A percentile compares a stretch with the other conserved stretches of the same genome.
Evolutionary conservation across 2,329 filamentous ascomycete species (phyloP).

Genomic region (Penicillium italicum): DNA sequence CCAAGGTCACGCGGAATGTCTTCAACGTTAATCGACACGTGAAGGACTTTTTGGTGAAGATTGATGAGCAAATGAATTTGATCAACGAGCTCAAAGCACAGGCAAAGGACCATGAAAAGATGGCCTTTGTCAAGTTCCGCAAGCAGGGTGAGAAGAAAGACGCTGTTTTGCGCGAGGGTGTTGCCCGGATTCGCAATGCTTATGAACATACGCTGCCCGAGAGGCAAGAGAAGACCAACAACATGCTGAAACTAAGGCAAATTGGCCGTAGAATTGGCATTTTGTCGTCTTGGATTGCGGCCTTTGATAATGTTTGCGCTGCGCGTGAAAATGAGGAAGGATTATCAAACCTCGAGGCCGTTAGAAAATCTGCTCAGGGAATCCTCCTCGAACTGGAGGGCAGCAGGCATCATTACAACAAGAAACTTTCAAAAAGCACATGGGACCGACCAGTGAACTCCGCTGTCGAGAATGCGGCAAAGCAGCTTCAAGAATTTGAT

Average conservation of each 20-base stretch:
- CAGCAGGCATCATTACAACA: conserved; percentile 85
- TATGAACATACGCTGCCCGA: conserved; percentile 78
- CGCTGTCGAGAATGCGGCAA: conserved; percentile 78
- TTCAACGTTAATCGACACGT: conserved; percentile 99
- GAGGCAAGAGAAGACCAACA: conserved; percentile 70
- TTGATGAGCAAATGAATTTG: conserved; percentile 94
- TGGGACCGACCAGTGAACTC: conserved; percentile 89
- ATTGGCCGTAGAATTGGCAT: conserved; percentile 81
- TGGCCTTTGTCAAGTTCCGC: conserved; percentile 81
- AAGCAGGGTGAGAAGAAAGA: conserved; percentile 88
- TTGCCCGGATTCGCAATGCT: conserved; percentile 73
- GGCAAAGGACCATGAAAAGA: conserved; percentile 80
- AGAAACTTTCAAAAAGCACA: conserved; percentile 71
- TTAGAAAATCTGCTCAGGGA: conserved; percentile 84
- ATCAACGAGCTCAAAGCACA: conserved; percentile 95
- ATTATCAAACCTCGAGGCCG: conserved; percentile 64
- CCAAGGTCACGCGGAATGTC: conserved; percentile 97
- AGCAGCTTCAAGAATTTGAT: conserved; percentile 71
- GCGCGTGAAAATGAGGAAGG: conserved; percentile 63
- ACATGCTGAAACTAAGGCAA: conserved; percentile 77
- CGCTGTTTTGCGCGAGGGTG: conserved; percentile 68
- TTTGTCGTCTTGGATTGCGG: conserved; percentile 87
- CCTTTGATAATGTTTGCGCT: conserved; percentile 80
- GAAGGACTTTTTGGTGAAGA: conserved; percentile 98
- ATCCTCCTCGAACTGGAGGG: conserved; percentile 85